Base-by-base conservation (phyloP, 2,329 filamentous ascomycete genomes). In the Arachnopeziza araneosa region DNA sequence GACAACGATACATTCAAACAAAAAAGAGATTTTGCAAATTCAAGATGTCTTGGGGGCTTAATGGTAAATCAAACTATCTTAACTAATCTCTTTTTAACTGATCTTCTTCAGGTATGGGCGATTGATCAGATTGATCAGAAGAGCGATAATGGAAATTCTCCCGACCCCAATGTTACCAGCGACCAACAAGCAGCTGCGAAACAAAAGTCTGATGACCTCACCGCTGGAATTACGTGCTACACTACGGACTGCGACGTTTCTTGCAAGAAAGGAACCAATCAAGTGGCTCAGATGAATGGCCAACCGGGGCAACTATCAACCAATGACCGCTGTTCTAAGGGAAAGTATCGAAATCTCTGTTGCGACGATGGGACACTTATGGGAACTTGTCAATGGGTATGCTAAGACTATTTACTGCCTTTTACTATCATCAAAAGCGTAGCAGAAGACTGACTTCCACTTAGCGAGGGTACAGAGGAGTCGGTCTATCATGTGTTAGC, bases 261-360 rank as follows among this genome's bases (percentile, higher is more conserved):
- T 1, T 74, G 72, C 61, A 60, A 63, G 10, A 62, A 60, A 21
- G 72, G 72, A 14, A 64, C 67, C 19, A 67, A 67, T 52, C 49
- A 67, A 24, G 70, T 69, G 10, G 59, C 71, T 1, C 67, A 73
- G 50, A 68, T 70, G 60, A 71, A 69, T 50, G 71, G 72, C 0
- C 68, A 74, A 59, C 69, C 68, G 0, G 70, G 70, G 2, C 54
- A 65, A 19, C 50, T 71, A 2, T 64, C 63, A 17, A 70, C 68
- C 5, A 62, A 52, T 9, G 63, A 66, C 14, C 62, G 66, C 7
- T 74, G 72, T 58, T 30, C 58, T 0, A 68, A 66, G 21, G 60
- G 65, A 1, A 50, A 69, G 49, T 71, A 70, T 49, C 69, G 66
- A 7, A 58, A 22, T 6, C 54, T 73, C 7, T 74, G 72, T 56